These are phyloP conservation scores for Cytospora chrysosperma DNA, from an alignment of 2,329 filamentous ascomycete genomes.

Conservation along the genomic window DNA sequence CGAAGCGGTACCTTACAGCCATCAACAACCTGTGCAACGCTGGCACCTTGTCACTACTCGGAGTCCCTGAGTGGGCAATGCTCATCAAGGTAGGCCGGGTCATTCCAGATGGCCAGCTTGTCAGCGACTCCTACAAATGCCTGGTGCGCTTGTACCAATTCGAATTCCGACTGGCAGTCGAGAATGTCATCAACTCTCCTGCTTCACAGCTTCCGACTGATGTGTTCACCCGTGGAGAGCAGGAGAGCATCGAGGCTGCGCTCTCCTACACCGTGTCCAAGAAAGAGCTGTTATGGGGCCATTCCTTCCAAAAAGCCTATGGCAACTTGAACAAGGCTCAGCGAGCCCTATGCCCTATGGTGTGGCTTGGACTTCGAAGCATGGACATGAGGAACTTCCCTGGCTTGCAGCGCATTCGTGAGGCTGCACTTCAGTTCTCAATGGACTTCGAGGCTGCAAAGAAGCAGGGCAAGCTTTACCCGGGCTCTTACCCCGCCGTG, in stretches of 20 bases:
- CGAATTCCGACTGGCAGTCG: slow-evolving; percentile 19
- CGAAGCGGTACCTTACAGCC: slow-evolving; percentile 42
- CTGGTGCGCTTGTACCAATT: slow-evolving; percentile 20
- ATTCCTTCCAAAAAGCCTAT: slow-evolving; percentile 29
- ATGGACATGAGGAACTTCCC: neutral
- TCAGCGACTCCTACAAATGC: slow-evolving; percentile 12
- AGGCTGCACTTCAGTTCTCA: neutral
- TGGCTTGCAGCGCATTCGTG: neutral
- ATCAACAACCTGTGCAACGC: slow-evolving; percentile 36
- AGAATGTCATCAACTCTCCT: slow-evolving; percentile 2
- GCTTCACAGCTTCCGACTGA: neutral
- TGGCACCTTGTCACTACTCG: slow-evolving; percentile 33
- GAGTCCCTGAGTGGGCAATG: slow-evolving; percentile 37
- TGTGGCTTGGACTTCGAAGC: slow-evolving; percentile 34
- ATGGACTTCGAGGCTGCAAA: neutral
- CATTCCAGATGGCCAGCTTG: neutral
- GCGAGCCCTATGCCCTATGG: slow-evolving; percentile 36
- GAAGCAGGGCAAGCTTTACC: neutral
- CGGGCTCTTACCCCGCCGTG: neutral
- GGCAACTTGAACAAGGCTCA: slow-evolving; percentile 33
- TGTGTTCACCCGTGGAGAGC: neutral
- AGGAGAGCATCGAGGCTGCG: slow-evolving; percentile 33
- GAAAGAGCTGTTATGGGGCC: slow-evolving; percentile 27
- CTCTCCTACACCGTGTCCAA: slow-evolving; percentile 39
- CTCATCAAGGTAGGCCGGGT: slow-evolving; percentile 24